Conservation (phyloP, 2,329 filamentous ascomycete species). For the Magnaporthiopsis rhizophila region DNA sequence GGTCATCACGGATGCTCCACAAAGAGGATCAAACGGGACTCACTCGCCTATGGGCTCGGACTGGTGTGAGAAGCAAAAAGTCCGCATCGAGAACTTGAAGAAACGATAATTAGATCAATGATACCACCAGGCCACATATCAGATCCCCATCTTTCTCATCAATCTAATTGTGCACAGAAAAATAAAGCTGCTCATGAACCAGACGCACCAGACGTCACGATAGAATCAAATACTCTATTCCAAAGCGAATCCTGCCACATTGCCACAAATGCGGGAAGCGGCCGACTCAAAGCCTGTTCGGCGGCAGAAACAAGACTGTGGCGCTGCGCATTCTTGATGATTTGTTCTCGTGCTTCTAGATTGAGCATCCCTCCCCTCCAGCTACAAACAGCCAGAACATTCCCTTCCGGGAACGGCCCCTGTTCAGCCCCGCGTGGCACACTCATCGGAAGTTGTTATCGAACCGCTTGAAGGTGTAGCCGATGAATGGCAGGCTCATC, state of each 20-base stretch:
- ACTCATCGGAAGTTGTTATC: conserved; percentile 58
- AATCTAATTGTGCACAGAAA: neutral
- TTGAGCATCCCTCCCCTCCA: neutral
- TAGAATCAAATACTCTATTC: neutral
- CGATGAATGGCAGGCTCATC: conserved; percentile 93
- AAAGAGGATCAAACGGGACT: neutral
- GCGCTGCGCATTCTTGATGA: neutral
- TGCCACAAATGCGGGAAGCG: neutral
- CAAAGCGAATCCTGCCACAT: neutral
- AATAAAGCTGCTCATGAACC: too few relatives aligned
- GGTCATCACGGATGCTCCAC: neutral
- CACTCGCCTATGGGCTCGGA: neutral
- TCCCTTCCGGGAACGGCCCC: neutral
- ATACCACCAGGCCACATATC: neutral
- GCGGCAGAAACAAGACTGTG: neutral
- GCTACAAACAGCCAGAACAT: neutral
- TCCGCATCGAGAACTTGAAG: neutral
- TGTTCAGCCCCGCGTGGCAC: neutral
- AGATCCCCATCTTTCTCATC: neutral
- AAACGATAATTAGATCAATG: neutral
- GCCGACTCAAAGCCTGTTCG: neutral
- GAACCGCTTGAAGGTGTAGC: conserved; percentile 97
- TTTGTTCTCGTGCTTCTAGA: neutral
- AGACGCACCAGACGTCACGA: neutral
- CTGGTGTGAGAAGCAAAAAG: neutral